Evolutionary conservation across 202 grass and related monocot genomes (phyloP).

Genomic region (Panicum hallii): DNA sequence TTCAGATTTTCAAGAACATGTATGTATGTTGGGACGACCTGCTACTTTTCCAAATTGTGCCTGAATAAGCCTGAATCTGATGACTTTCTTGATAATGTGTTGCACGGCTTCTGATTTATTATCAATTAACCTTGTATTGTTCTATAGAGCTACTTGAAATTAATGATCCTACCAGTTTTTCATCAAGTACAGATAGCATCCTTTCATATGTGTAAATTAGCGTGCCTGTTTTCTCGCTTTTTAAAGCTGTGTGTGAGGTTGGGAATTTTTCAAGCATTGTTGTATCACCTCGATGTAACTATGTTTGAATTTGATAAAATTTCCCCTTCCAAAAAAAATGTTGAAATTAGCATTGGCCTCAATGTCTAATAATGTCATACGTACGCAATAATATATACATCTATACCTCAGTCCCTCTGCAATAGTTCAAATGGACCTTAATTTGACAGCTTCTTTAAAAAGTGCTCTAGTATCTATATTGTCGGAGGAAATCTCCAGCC

Average conservation of each 20-base stretch:
- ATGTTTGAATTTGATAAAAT: no score
- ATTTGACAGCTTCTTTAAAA: neutral
- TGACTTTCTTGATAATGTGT: neutral
- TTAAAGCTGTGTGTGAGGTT: no score
- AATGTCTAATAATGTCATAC: neutral
- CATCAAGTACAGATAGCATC: neutral
- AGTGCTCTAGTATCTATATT: neutral
- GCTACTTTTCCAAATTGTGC: neutral
- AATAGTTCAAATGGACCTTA: neutral
- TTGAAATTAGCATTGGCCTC: neutral
- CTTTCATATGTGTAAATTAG: neutral
- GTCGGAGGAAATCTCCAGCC: no score
- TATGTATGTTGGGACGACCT: neutral
- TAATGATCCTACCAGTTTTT: neutral
- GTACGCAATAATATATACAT: neutral
- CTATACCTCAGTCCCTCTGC: neutral
- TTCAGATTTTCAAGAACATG: neutral
- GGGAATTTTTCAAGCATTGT: no score
- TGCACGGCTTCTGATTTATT: neutral
- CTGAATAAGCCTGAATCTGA: no score
- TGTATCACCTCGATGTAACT: no score
- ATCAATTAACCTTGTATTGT: neutral
- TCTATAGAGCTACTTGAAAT: neutral
- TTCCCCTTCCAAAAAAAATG: no score
- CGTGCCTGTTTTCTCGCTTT: neutral